Evolutionary conservation across 148 eudicot genomes (phyloP).

Genomic region (Chenopodium suecicum): DNA sequence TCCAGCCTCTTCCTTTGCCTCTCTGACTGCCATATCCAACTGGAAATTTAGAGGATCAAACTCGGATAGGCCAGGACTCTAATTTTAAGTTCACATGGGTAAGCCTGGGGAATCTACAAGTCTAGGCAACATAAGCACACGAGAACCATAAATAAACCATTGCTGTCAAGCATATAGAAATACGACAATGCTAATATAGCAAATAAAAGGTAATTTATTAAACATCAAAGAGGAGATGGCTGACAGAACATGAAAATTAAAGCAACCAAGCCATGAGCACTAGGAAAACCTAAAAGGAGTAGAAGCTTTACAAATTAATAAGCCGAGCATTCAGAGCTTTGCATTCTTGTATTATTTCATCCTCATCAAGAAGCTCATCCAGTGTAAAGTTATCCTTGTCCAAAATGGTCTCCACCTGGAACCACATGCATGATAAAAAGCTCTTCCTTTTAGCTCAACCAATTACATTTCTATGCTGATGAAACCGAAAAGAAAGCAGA

Average conservation of each 20-base stretch:
- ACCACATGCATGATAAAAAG: constrained; percentile 6
- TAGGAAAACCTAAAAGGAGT: not conserved
- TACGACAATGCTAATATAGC: not conserved
- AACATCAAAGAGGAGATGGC: not conserved
- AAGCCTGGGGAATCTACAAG: not conserved
- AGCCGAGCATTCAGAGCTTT: constrained; percentile 91
- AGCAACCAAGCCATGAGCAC: constrained; percentile 7
- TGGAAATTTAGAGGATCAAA: not conserved
- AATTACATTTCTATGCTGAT: not conserved
- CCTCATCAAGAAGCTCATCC: constrained; percentile 97
- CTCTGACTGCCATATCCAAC: not conserved
- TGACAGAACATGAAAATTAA: not conserved
- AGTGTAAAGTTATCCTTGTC: constrained; percentile 79
- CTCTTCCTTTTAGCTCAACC: not conserved
- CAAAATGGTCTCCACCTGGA: constrained; percentile 86
- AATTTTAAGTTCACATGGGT: not conserved
- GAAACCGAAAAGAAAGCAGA: not conserved
- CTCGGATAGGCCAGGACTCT: not conserved
- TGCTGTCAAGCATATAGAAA: not conserved
- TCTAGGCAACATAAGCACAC: not conserved
- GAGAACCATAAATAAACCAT: not conserved
- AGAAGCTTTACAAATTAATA: constrained; percentile 63
- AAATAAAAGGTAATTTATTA: not conserved
- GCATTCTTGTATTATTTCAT: constrained; percentile 96
- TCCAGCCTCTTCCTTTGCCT: not conserved